Evolutionary conservation across 2,329 filamentous ascomycete genomes (phyloP).

Genomic region (Fusarium pseudonygamai): DNA sequence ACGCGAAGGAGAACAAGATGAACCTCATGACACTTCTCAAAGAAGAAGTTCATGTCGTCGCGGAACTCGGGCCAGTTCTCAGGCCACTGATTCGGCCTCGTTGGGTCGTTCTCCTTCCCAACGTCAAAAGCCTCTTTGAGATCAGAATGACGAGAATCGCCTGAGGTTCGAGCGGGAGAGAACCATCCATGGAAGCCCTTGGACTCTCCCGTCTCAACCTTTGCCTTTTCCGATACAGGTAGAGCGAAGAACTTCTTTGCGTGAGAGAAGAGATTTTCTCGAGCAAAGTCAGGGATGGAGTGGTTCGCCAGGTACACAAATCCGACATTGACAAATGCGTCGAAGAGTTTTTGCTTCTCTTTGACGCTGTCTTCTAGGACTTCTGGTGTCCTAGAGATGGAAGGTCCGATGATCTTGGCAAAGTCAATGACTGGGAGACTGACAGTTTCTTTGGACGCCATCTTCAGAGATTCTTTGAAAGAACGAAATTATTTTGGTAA

Average conservation of each 20-base stretch:
- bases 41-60: neutral
- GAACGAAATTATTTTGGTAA: rapidly evolving
- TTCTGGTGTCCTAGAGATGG: neutral
- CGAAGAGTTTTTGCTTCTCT: neutral
- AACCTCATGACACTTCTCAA: neutral
- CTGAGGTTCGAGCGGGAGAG: neutral
- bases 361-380: neutral
- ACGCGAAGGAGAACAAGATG: neutral
- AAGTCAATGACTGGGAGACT: neutral
- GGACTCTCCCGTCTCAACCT: neutral
- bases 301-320: neutral
- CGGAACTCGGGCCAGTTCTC: neutral
- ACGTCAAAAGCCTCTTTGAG: neutral
- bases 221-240: neutral
- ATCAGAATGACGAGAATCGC: neutral
- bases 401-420: neutral
- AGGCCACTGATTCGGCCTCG: neutral
- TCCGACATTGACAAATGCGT: neutral
- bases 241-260: neutral
- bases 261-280: neutral
- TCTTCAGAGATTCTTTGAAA: neutral
- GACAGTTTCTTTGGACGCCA: neutral
- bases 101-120: neutral
- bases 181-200: neutral
- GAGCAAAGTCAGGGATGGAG: neutral